Conservation (phyloP, 257 asterid species). For the Ilex asprella region DNA sequence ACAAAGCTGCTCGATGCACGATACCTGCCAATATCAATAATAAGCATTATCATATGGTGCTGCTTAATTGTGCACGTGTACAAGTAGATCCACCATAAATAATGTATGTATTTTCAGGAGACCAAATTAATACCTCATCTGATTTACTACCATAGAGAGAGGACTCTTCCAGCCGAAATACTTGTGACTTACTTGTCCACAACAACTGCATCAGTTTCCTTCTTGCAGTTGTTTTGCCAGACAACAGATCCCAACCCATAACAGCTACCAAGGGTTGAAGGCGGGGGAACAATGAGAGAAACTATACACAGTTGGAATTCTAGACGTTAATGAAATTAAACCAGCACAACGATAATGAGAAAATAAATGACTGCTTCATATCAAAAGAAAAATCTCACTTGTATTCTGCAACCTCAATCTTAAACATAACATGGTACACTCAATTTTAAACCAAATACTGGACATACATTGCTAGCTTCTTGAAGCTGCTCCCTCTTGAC, state of each 20-base stretch:
- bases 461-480: conserved; percentile 76
- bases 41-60: conserved; percentile 13
- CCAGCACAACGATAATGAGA: background rate
- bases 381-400: background rate
- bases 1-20: conserved; percentile 83
- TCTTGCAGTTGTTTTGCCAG: conserved; percentile 74
- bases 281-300: conserved; percentile 75
- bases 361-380: background rate
- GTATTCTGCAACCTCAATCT: background rate
- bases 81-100: background rate
- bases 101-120: conserved; percentile 1
- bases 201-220: conserved; percentile 78
- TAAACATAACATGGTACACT: background rate
- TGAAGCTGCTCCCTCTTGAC: conserved; percentile 70
- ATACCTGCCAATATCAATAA: conserved; percentile 51
- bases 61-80: background rate
- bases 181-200: conserved; percentile 94
- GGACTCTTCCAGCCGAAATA: conserved; percentile 71
- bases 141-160: conserved; percentile 51
- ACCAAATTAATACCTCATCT: conserved; percentile 54
- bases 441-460: background rate
- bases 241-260: conserved; percentile 96
- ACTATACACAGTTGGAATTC: conserved; percentile 32
- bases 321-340: conserved; percentile 14
- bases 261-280: conserved; percentile 96